A percentile compares a stretch with the other conserved stretches of the same genome.
Conservation (phyloP, 1,139 yeast genomes). For the Zygosaccharomyces pseudobailii region DNA sequence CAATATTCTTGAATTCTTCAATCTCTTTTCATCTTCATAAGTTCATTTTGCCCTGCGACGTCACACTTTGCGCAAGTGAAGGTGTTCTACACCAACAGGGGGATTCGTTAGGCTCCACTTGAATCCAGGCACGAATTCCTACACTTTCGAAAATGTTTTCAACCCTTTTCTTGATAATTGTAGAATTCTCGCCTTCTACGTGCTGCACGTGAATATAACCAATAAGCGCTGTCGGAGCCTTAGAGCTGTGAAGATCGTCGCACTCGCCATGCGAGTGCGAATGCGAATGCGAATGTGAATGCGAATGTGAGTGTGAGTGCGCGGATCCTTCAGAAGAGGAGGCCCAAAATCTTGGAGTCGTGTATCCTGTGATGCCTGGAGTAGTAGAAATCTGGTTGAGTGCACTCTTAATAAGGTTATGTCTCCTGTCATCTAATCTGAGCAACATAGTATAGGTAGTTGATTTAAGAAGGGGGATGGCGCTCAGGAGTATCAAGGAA, state of each 20-base stretch:
- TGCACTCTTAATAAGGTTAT: conserved; percentile 55
- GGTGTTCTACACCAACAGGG: conserved; percentile 51
- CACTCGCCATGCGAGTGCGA: conserved; percentile 19
- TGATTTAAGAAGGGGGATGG: conserved; percentile 76
- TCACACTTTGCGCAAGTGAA: conserved; percentile 5
- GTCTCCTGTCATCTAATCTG: conserved; percentile 52
- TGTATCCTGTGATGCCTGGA: conserved; percentile 78
- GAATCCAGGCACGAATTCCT: conserved; percentile 50
- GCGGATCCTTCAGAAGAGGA: conserved; percentile 34
- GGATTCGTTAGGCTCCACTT: conserved; percentile 55
- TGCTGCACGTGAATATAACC: conserved; percentile 70
- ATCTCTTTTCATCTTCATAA: neutral
- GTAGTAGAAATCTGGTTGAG: conserved; percentile 63
- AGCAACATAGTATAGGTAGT: conserved; percentile 73
- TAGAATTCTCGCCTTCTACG: conserved; percentile 60
- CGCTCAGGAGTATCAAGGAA: conserved; percentile 68
- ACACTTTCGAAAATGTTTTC: conserved; percentile 41
- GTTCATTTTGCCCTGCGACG: conserved; percentile 5
- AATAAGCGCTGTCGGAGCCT: conserved; percentile 30
- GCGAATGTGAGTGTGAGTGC: conserved; percentile 22
- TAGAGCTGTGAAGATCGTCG: conserved; percentile 13
- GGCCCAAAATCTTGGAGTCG: conserved; percentile 92
- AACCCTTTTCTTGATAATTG: conserved; percentile 58
- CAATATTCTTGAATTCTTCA: neutral
- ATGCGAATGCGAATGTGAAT: conserved; percentile 20